Conservation (phyloP, 768 basidiomycete species). For the Exidia glandulosa region DNA sequence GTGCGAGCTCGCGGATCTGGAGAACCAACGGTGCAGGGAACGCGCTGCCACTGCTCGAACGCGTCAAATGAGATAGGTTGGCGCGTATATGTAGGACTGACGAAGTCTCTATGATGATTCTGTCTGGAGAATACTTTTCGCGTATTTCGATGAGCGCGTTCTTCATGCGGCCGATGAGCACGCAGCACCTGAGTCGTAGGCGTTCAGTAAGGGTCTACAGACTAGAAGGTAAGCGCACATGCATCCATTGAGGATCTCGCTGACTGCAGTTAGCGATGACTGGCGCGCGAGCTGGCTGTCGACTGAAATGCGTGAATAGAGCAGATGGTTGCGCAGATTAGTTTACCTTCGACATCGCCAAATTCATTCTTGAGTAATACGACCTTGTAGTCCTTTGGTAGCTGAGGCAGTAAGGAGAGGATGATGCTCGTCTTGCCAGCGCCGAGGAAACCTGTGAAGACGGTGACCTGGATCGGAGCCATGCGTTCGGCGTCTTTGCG, state of each 20-base stretch:
- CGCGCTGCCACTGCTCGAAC: conserved; percentile 82
- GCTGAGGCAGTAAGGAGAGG: conserved; percentile 66
- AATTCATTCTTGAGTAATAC: conserved; percentile 95
- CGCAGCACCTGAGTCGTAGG: conserved; percentile 58
- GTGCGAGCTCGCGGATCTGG: conserved; percentile 84
- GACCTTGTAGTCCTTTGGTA: conserved; percentile 79
- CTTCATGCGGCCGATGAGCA: conserved; percentile 91
- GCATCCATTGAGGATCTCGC: conserved; percentile 94
- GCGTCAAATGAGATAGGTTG: background rate
- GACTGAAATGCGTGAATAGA: conserved; percentile 31
- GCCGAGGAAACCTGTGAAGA: conserved; percentile 90
- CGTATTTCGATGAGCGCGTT: conserved; percentile 80
- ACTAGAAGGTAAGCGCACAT: conserved; percentile 47
- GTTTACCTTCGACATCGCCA: conserved; percentile 77
- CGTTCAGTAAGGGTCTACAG: background rate
- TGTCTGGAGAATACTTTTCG: conserved; percentile 69
- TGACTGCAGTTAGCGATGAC: conserved; percentile 75
- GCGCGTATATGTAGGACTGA: conserved; percentile 70
- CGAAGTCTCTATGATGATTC: conserved; percentile 94
- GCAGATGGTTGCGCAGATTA: background rate
- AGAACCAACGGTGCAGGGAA: conserved; percentile 94
- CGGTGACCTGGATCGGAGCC: conserved; percentile 68
- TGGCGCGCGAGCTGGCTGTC: conserved; percentile 86
- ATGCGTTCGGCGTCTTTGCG: too few species aligned
- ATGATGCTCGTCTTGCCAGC: conserved; percentile 76